Evolutionary conservation across 2,329 filamentous ascomycete genomes (phyloP).

Genomic region (Alternaria sp.): DNA sequence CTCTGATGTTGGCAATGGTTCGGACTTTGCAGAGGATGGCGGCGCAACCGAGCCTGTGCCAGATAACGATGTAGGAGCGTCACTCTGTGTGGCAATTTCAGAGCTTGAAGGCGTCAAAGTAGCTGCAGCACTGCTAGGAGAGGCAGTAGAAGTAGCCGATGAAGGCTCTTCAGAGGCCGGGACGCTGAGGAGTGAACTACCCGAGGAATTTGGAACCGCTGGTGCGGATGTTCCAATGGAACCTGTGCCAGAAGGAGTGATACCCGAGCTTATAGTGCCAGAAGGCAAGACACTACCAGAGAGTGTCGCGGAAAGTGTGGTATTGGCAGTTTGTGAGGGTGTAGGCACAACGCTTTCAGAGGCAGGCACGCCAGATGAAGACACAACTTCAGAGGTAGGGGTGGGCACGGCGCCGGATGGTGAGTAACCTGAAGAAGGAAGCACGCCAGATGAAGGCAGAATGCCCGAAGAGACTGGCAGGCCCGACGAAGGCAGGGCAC

Average conservation of each 20-base stretch:
- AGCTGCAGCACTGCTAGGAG: conserved; percentile 18
- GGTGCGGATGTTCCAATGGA: conserved; percentile 19
- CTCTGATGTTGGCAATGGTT: conserved; percentile 8
- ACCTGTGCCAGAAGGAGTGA: conserved; percentile 19
- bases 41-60: background rate
- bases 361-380: conserved; percentile 20
- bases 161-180: conserved; percentile 31
- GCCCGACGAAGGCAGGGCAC: conserved; percentile 8
- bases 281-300: conserved; percentile 4
- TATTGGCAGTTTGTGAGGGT: conserved; percentile 19
- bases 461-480: conserved; percentile 14
- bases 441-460: conserved; percentile 11
- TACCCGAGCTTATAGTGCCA: conserved; percentile 10
- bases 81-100: conserved; percentile 23
- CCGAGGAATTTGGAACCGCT: conserved; percentile 14
- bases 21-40: conserved; percentile 5
- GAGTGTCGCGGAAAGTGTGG: conserved; percentile 11
- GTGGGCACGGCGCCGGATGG: conserved; percentile 15
- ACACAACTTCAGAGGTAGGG: conserved; percentile 16
- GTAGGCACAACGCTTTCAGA: conserved; percentile 21
- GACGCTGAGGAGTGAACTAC: conserved; percentile 23
- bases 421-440: conserved; percentile 19
- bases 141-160: conserved; percentile 18
- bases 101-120: conserved; percentile 17
- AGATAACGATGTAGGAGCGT: conserved; percentile 15